Base-by-base conservation (phyloP, 2,329 filamentous ascomycete species). In the Fusarium liriodendri region DNA sequence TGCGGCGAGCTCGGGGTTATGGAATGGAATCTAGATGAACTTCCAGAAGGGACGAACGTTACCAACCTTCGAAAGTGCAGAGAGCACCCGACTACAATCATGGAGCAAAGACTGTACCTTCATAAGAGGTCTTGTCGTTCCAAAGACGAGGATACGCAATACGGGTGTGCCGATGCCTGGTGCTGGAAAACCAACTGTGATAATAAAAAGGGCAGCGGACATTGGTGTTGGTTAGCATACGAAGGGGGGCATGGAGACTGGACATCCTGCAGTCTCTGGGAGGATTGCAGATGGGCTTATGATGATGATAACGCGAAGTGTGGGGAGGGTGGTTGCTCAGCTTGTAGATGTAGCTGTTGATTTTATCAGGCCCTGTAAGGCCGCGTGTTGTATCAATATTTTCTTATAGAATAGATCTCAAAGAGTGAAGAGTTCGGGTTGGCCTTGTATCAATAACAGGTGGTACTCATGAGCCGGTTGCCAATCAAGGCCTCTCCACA, bases 201-300 rank as follows among this genome's bases (percentile, higher is more conserved):
- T 16, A 18, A 13, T 1, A 33, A 62, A 10, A 50, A 50, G 59
- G 40, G 45, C 14, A 45, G 42, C 32, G 45, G 47, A 8, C 45
- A 40, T 22, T 55, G 47, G 61, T 55, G 45, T 50, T 69, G 50
- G 47, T 16, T 20, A 62, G 20, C 54, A 5, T 20, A 38, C 54
- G 45, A 62, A 72, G 77, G 70, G 69, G 75, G 74, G 8, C 42
- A 47, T 47, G 42, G 42, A 47, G 42, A 22, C 25, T 47, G 42
- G 42, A 5, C 42, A 22, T 14, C 42, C 14, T 47, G 42, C 16
- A 14, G 22, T 25, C 22, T 9, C 7, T 47, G 42, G 42, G 13
- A 47, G 42, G 42, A 47, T 47, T 47, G 42, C 14, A 47, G 22
- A 25, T 47, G 42, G 42, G 16, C 42, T 25, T 25, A 18, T 25